Conservation (phyloP, 495 filamentous ascomycete species). For the Neurospora tetrasperma region DNA sequence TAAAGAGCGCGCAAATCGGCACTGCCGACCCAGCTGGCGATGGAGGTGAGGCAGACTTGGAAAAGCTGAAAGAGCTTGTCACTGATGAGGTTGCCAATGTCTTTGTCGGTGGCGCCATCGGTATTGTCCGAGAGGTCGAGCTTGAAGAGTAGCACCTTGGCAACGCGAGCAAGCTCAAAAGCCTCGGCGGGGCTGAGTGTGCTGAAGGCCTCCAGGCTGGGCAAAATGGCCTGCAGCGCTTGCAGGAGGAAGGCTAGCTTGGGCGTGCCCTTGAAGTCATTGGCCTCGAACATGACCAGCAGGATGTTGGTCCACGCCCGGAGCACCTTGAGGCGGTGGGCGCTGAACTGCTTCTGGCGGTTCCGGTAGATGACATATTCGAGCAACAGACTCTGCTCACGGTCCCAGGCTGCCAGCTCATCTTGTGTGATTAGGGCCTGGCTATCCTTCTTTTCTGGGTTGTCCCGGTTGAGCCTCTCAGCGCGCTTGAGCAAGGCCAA, state of each 20-base stretch:
- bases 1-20: slow-evolving; percentile 65
- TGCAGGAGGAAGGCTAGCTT: slow-evolving; percentile 72
- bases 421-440: slow-evolving; percentile 42
- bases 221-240: slow-evolving; percentile 72
- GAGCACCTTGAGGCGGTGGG: slow-evolving; percentile 53
- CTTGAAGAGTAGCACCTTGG: slow-evolving; percentile 64
- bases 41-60: slow-evolving; percentile 65
- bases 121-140: slow-evolving; percentile 45
- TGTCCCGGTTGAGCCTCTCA: slow-evolving; percentile 25
- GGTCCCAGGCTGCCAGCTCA: slow-evolving; percentile 45
- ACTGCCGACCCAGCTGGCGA: slow-evolving; percentile 59
- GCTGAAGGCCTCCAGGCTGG: slow-evolving; percentile 68
- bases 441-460: slow-evolving; percentile 16
- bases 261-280: slow-evolving; percentile 56
- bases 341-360: slow-evolving; percentile 46
- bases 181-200: slow-evolving; percentile 53
- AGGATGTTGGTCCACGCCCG: slow-evolving; percentile 74
- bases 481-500: slow-evolving; percentile 45
- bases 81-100: slow-evolving; percentile 60
- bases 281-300: slow-evolving; percentile 64
- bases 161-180: slow-evolving; percentile 63
- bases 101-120: slow-evolving; percentile 30
- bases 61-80: slow-evolving; percentile 90
- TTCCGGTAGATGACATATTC: slow-evolving; percentile 53
- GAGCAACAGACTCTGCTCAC: slow-evolving; percentile 48